Conservation (phyloP, 257 asterid species). For the Rauvolfia tetraphylla region DNA sequence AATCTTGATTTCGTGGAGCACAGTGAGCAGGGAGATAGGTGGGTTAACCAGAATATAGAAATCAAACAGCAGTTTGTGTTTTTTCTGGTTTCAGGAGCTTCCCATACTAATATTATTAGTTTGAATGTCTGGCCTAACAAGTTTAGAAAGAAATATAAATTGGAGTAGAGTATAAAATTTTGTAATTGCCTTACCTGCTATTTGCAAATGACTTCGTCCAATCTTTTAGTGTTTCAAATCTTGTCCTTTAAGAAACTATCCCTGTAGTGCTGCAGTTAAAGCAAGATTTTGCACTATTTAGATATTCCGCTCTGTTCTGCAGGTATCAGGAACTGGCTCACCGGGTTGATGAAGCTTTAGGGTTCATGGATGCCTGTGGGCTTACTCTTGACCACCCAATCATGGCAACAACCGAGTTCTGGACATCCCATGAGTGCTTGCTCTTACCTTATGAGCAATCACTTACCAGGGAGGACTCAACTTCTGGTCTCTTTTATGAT, state of each 20-base stretch:
- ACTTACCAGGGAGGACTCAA: conserved; percentile 70
- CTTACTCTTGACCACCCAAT: conserved; percentile 74
- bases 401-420: conserved; percentile 75
- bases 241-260: neutral
- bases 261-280: neutral
- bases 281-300: neutral
- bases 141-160: neutral
- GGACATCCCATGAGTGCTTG: conserved; percentile 89
- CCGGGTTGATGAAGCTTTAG: conserved; percentile 84
- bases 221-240: neutral
- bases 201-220: too few species aligned
- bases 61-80: neutral
- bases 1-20: conserved; percentile 79
- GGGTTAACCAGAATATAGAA: conserved; percentile 5
- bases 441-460: conserved; percentile 78
- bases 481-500: conserved; percentile 72
- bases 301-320: conserved; percentile 19
- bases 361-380: conserved; percentile 88
- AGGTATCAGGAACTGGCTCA: conserved; percentile 86
- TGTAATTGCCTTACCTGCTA: neutral
- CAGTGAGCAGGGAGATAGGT: conserved; percentile 93
- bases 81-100: neutral
- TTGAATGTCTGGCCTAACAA: neutral
- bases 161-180: neutral
- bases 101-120: neutral